A percentile compares a stretch with the other conserved stretches of the same genome.
Conservation (phyloP, 106 monocot genomes). For the Platanthera zijinensis region DNA sequence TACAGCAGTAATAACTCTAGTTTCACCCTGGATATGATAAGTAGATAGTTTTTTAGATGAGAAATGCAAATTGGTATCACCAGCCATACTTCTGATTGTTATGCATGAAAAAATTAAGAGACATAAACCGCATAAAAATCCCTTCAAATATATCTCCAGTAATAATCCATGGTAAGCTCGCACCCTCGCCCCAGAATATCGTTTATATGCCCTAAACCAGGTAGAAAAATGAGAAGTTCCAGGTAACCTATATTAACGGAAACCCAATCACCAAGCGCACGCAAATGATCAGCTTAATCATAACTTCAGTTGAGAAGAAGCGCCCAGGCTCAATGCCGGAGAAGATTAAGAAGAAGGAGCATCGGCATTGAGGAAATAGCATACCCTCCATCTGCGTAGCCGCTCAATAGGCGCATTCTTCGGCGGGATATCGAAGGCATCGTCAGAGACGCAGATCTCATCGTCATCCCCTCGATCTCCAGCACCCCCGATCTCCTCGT, state of each 20-base stretch:
- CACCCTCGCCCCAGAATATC: not conserved
- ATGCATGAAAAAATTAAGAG: not conserved
- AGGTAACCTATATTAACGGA: not conserved
- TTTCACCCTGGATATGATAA: no score
- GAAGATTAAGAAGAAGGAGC: not conserved
- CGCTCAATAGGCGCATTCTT: slow-evolving; percentile 39
- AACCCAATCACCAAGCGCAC: not conserved
- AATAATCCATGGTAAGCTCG: not conserved
- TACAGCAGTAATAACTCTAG: no score
- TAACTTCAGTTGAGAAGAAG: no score
- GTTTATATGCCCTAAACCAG: no score
- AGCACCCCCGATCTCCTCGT: slow-evolving; percentile 11
- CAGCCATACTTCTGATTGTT: not conserved
- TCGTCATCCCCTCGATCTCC: not conserved
- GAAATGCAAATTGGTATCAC: no score
- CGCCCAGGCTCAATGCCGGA: not conserved
- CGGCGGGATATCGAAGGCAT: slow-evolving; percentile 36
- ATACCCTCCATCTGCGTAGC: slow-evolving; percentile 39
- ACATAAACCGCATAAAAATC: not conserved
- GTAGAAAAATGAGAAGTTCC: not conserved
- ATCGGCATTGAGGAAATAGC: not conserved
- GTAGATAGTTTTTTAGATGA: no score
- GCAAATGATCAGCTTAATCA: no score
- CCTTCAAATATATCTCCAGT: not conserved
- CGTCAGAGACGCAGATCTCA: slow-evolving; percentile 4